These are phyloP conservation scores for Neurospora sp. DNA, from an alignment of 495 filamentous ascomycete genomes.

Conservation along the genomic window DNA sequence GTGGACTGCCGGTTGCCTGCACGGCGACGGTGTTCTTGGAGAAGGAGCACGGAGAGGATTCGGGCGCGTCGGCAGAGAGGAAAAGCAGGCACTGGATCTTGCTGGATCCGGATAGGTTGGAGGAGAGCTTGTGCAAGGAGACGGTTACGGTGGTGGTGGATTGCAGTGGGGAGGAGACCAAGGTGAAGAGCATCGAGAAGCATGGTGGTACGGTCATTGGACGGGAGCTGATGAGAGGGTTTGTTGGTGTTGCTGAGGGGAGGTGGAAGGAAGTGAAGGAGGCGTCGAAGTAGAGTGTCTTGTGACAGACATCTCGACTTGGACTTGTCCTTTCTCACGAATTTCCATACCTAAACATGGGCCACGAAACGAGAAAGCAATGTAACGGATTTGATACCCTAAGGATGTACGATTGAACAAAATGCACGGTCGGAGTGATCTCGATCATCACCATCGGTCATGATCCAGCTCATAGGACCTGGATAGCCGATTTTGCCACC, in stretches of 20 bases:
- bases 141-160: conserved; percentile 63
- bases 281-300: conserved; percentile 10
- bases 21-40: conserved; percentile 69
- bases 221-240: conserved; percentile 29
- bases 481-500: not conserved
- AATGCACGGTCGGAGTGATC: not conserved
- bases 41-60: conserved; percentile 45
- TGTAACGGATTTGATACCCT: conserved; percentile 9
- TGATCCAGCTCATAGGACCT: not conserved
- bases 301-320: not conserved
- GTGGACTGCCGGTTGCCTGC: conserved; percentile 58
- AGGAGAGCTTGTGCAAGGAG: conserved; percentile 75
- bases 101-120: conserved; percentile 80
- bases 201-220: conserved; percentile 52
- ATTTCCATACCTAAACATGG: not conserved
- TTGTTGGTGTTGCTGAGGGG: conserved; percentile 25
- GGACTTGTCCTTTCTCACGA: not conserved
- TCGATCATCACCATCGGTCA: not conserved
- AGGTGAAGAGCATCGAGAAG: conserved; percentile 66
- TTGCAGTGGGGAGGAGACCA: conserved; percentile 40
- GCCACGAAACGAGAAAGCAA: not conserved
- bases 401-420: conserved; percentile 1
- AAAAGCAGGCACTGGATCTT: conserved; percentile 60
- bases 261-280: conserved; percentile 32
- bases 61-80: conserved; percentile 12